Base-by-base conservation (phyloP, 139 green algal species). In the Coelastrella sp. region DNA sequence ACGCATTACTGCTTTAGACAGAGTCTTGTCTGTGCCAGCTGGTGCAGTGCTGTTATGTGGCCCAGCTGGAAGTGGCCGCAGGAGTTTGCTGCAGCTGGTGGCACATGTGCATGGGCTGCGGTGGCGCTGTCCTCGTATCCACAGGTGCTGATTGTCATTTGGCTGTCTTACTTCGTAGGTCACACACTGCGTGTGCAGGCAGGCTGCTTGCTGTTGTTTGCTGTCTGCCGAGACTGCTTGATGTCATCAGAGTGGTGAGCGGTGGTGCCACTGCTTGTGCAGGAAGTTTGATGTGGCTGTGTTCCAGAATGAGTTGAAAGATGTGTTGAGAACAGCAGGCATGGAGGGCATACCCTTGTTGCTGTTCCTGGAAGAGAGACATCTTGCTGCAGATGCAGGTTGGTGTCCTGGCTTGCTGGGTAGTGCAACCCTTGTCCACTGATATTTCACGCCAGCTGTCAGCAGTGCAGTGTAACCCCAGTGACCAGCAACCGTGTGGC, bases 311-410 rank as follows among this genome's bases (percentile, higher is more conserved):
- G 92, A 95, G 62, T 87, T 97, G 51, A 96, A 96, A 89, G 90
- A 91, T 37, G 77, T 94, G 40, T 76, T 97, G 69, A 38, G 64
- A 5, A 38, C 76, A 34, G 85, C 86, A 25, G 92, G 91, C 8
- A 85, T 96, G 34, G 89, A 96, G 40, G 88, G 84, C 83, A 90
- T 87, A 79, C 86, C 83, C 3, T 43, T 90, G 41, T 53, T 95
- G 82, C 87, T 97, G 34, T 89, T 96, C 57, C 79, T 98, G 59
- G 94, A 97, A 77, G 94, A 97, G 76, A 90, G 94, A 62, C 93
- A 82, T 53, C 35, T 95, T 77, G 48, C 93, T 19, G 63, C 45
- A 23, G 74, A 89, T 45, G 53, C 84, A 50, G 79, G 67, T 82
- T 9, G n/a, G 48, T 40, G n/a, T 23, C 62, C 13, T 1, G 45